Percentiles rank a stretch among this genome's conserved stretches.
Evolutionary conservation across 2,329 filamentous ascomycete species (phyloP).

Genomic region (Exophiala aquamarina): DNA sequence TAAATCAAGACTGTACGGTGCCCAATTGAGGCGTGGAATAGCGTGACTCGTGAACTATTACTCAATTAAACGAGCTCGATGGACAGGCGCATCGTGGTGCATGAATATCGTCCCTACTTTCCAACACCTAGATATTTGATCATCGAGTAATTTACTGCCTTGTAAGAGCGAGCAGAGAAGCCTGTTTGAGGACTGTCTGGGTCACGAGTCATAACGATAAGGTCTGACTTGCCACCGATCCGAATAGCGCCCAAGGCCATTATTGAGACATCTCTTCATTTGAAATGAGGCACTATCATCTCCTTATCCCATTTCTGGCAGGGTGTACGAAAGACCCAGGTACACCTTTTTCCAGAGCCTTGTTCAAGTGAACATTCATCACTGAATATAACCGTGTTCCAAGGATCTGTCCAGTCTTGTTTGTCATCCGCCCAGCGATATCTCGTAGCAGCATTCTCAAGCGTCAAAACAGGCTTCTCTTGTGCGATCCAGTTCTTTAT

Average conservation of each 20-base stretch:
- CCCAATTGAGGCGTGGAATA: conserved; percentile 27
- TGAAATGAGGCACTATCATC: conserved; percentile 21
- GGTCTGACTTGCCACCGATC: conserved; percentile 9
- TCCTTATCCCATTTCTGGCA: conserved; percentile 22
- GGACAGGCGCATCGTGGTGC: conserved; percentile 28
- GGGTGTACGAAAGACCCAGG: conserved; percentile 22
- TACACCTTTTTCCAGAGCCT: conserved; percentile 17
- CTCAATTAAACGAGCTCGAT: conserved; percentile 17
- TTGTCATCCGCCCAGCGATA: conserved; percentile 12
- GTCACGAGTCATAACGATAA: conserved; percentile 23
- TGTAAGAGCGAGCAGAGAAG: conserved; percentile 18
- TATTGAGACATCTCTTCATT: conserved; percentile 14
- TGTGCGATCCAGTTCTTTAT: conserved; percentile 17
- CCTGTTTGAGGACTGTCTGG: not conserved
- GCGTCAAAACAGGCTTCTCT: conserved; percentile 16
- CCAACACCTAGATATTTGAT: conserved; percentile 14
- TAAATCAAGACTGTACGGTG: conserved; percentile 28
- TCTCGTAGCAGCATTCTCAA: conserved; percentile 4
- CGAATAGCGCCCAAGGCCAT: conserved; percentile 28
- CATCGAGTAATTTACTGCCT: conserved; percentile 16
- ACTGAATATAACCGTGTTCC: conserved; percentile 20
- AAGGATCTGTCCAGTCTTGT: conserved; percentile 12
- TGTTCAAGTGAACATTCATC: conserved; percentile 26
- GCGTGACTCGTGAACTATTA: conserved; percentile 20
- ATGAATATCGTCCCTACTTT: conserved; percentile 20